phyloP scores from a whole-genome alignment of 2,329 filamentous ascomycete genomes.

The Cucurbitaria berberidis region DNA sequence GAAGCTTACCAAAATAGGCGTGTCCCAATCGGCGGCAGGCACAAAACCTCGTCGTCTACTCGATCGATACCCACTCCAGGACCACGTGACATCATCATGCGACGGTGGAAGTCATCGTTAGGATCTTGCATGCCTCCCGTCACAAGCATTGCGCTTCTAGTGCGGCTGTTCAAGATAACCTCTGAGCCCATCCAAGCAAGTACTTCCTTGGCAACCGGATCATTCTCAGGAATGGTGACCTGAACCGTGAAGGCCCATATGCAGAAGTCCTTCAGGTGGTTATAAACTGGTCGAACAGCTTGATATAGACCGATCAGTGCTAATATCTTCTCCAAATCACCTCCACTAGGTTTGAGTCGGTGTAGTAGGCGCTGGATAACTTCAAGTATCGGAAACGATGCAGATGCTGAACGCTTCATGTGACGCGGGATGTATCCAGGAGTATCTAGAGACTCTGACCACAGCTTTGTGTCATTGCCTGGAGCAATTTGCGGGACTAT shows the following conservation, averaged over 20 bases:
- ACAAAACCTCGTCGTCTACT: slow-evolving; percentile 15
- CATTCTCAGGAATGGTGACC: slow-evolving; percentile 29
- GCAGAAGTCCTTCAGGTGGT: slow-evolving; percentile 22
- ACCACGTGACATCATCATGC: slow-evolving; percentile 1
- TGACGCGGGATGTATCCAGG: slow-evolving; percentile 33
- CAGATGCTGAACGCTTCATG: slow-evolving; percentile 25
- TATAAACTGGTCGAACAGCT: slow-evolving; percentile 24
- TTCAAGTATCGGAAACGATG: slow-evolving; percentile 33
- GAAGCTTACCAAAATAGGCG: slow-evolving; percentile 33
- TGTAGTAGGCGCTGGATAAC: slow-evolving; percentile 35
- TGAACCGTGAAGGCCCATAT: slow-evolving; percentile 28
- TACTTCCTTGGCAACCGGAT: slow-evolving; percentile 33
- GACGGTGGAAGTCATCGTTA: slow-evolving; percentile 4
- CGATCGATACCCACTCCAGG: not conserved
- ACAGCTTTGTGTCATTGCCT: slow-evolving; percentile 8
- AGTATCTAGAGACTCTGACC: slow-evolving; percentile 33
- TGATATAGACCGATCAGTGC: slow-evolving; percentile 33
- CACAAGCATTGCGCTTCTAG: slow-evolving; percentile 30
- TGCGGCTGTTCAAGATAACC: slow-evolving; percentile 29
- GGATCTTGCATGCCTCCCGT: slow-evolving; percentile 19
- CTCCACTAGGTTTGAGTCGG: slow-evolving; percentile 23
- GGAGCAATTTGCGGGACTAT: not conserved
- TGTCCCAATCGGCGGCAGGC: slow-evolving; percentile 27
- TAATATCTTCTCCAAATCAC: slow-evolving; percentile 31
- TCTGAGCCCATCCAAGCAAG: slow-evolving; percentile 34